Conservation (phyloP, 768 basidiomycete species). For the Macrolepiota fuliginosa region DNA sequence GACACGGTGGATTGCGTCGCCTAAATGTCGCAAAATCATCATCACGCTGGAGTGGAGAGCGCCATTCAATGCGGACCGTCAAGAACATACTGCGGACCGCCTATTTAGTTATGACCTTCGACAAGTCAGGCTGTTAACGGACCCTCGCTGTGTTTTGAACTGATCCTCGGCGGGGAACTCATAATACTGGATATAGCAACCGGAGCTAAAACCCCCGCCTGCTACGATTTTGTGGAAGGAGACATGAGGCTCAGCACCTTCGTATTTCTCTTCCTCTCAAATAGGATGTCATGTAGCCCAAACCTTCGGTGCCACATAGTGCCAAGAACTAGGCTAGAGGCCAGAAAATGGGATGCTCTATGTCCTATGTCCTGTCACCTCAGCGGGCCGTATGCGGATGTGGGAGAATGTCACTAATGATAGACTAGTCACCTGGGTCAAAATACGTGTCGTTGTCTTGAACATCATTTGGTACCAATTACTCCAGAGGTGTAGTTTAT, state of each 20-base stretch:
- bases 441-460: not conserved
- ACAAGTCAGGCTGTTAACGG: not conserved
- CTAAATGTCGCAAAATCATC: conserved; percentile 2
- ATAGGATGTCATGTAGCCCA: no score
- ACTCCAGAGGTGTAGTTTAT: not conserved
- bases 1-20: not conserved
- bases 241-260: no score
- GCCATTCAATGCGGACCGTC: not conserved
- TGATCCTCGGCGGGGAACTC: no score
- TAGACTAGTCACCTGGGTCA: conserved; percentile 10
- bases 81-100: not conserved
- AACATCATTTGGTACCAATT: not conserved
- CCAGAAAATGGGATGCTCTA: not conserved
- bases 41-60: not conserved
- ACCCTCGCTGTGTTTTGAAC: not conserved
- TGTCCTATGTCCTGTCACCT: not conserved
- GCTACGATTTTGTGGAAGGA: no score
- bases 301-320: not conserved
- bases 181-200: no score
- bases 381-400: not conserved
- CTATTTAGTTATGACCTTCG: not conserved
- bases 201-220: no score
- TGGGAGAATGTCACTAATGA: conserved; percentile 3
- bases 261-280: no score
- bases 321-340: not conserved